Conservation (phyloP, 495 filamentous ascomycete genomes). For the Aspergillus hancockii region DNA sequence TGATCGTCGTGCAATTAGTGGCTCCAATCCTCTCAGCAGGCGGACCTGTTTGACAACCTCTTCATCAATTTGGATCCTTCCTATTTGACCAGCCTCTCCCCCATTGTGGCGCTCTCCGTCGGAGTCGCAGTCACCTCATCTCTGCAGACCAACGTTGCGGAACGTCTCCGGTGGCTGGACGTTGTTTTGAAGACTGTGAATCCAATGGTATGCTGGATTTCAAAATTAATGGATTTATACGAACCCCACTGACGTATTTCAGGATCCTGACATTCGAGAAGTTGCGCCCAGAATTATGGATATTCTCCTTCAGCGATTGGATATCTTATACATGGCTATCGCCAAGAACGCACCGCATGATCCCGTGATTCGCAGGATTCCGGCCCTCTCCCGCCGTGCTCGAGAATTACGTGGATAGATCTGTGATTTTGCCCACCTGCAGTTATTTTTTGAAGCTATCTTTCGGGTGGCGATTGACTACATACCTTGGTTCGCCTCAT, state of each 20-base stretch:
- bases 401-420: constrained; percentile 46
- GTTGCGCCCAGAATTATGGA: constrained; percentile 66
- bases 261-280: constrained; percentile 77
- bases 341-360: constrained; percentile 62
- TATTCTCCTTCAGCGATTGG: constrained; percentile 68
- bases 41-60: constrained; percentile 76
- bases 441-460: not conserved
- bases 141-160: constrained; percentile 61
- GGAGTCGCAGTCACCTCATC: constrained; percentile 76
- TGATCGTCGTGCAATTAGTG: constrained; percentile 54
- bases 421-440: not conserved
- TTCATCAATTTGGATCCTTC: constrained; percentile 72
- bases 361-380: constrained; percentile 63
- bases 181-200: constrained; percentile 61
- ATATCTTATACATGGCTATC: constrained; percentile 68
- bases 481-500: constrained; percentile 1
- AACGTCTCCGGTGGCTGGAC: constrained; percentile 80
- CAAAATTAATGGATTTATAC: not conserved
- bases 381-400: constrained; percentile 53
- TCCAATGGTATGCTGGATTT: constrained; percentile 41
- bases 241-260: constrained; percentile 1
- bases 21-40: constrained; percentile 78
- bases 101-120: constrained; percentile 79
- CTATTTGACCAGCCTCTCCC: constrained; percentile 66
- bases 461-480: not conserved